These are phyloP conservation scores for Blastobotrys serpentis DNA, from an alignment of 1,139 yeast species.

Conservation along the genomic window DNA sequence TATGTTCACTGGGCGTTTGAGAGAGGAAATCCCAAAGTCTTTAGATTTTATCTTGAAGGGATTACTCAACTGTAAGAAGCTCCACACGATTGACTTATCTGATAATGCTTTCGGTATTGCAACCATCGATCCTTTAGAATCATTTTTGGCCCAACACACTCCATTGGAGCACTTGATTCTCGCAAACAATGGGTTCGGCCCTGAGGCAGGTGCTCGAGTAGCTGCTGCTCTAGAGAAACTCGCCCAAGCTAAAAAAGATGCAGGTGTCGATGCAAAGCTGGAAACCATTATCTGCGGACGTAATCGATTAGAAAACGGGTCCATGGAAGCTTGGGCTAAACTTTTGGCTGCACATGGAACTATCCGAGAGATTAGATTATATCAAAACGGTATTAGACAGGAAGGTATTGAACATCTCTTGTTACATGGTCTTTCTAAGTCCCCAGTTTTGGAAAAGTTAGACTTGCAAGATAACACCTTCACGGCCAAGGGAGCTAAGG, in stretches of 20 bases:
- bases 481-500: constrained; percentile 76
- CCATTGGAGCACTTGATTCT: constrained; percentile 82
- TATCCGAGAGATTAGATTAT: constrained; percentile 71
- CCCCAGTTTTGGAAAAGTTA: constrained; percentile 60
- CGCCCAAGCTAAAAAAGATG: constrained; percentile 58
- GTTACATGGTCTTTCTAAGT: constrained; percentile 64
- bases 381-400: constrained; percentile 96
- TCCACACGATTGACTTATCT: constrained; percentile 75
- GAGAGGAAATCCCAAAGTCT: constrained; percentile 90
- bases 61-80: constrained; percentile 62
- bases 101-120: constrained; percentile 97
- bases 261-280: constrained; percentile 42
- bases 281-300: constrained; percentile 94
- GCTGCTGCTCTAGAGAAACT: constrained; percentile 79
- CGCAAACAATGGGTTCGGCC: constrained; percentile 97
- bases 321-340: constrained; percentile 59
- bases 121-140: constrained; percentile 85
- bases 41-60: constrained; percentile 71
- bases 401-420: constrained; percentile 79
- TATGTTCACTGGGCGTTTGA: constrained; percentile 88
- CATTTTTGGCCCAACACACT: constrained; percentile 68
- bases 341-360: constrained; percentile 76
- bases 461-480: constrained; percentile 96
- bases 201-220: constrained; percentile 91
- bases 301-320: constrained; percentile 93